A percentile compares a stretch with the other conserved stretches of the same genome.
phyloP scores from a whole-genome alignment of 73 alveolate genomes.

The Breviolum minutum region DNA sequence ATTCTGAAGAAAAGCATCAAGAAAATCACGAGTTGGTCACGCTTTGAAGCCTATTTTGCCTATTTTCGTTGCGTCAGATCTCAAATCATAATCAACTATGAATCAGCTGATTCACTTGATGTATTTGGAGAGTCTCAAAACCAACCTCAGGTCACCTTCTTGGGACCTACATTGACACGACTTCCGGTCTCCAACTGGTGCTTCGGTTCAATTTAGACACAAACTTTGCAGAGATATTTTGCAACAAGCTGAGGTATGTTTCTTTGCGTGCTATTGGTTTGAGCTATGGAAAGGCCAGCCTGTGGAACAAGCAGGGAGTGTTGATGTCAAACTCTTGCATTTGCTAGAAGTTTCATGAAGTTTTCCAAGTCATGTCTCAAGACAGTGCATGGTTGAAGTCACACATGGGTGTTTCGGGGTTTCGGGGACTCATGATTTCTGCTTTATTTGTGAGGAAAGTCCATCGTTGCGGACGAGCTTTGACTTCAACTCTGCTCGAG shows the following conservation, averaged over 20 bases:
- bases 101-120: too few relatives aligned
- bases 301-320: background rate
- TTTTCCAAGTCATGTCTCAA: too few relatives aligned
- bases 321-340: too few relatives aligned
- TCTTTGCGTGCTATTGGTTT: constrained; percentile 76
- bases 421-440: background rate
- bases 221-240: background rate
- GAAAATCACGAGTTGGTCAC: background rate
- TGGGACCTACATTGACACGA: constrained; percentile 38
- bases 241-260: constrained; percentile 4
- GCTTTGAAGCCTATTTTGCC: background rate
- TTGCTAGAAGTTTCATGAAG: too few relatives aligned
- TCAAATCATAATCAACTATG: too few relatives aligned
- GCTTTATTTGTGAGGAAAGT: background rate
- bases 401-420: background rate
- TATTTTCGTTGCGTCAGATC: too few relatives aligned
- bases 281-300: constrained; percentile 62
- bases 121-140: too few relatives aligned
- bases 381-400: background rate
- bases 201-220: background rate
- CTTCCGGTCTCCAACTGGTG: constrained; percentile 28
- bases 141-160: constrained; percentile 35
- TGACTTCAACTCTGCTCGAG: constrained; percentile 47
- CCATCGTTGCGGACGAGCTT: constrained; percentile 80
- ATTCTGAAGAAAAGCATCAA: background rate